Base-by-base conservation (phyloP, 2,329 filamentous ascomycete genomes). In the Ophiostoma himal-ulmi region DNA sequence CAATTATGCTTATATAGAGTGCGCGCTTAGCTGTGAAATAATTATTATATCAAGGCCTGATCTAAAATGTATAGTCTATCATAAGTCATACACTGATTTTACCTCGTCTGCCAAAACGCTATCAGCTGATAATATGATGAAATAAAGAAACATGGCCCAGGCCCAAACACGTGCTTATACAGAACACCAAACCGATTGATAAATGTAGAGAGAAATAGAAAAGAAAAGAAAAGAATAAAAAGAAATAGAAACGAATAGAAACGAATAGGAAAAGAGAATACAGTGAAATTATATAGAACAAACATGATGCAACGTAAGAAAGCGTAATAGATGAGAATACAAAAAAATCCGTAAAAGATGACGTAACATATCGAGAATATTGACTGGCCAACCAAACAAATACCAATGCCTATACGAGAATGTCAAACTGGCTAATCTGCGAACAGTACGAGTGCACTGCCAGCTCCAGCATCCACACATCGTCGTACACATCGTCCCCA, bases 381-480 rank as follows among this genome's bases (percentile, higher is more conserved):
- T 48, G n/a, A 48, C 44, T 8, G 44, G 44, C 8, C 37, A 68
- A 44, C 2, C 7, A 44, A 60, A 1, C 30, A 3, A 36, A n/a
- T 1, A 11, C 2, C 34, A 13, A n/a, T 5, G 20, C 5, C 1
- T 7, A 39, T 72, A 91, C 87, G 75, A 90, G 88, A 75, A 91
- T 90, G 54, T 83, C 88, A 74, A 91, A 91, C 78, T 91, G 88
- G 77, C 88, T 90, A 76, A 91, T 91, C 78, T 91, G 89, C 73
- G 88, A 90, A 76, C 90, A 91, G 77, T 91, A 91, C 52, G 88
- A 86, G 78, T 90, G 88, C 13, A 91, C 88, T 1, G 88, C 89
- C 75, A 91, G 79, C 79, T 91, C 89, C 70, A 91, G 79, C 6
- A 90, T 82, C 82, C 85, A 88, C 22, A 89, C 88, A 72, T 91